Evolutionary conservation across 176 grass and related monocot genomes (phyloP).

Genomic region (Coix lacrymajobi): DNA sequence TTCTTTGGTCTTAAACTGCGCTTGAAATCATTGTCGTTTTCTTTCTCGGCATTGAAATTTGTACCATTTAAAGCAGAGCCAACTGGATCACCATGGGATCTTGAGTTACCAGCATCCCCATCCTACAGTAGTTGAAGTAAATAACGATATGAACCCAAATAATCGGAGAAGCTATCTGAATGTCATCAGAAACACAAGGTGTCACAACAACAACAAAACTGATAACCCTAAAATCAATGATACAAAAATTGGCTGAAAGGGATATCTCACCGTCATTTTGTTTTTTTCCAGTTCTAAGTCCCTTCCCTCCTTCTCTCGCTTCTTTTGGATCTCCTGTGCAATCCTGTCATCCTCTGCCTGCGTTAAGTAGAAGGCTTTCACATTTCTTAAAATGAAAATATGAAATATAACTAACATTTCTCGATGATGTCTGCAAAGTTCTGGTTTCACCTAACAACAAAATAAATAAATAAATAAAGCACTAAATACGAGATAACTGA

Average conservation of each 20-base stretch:
- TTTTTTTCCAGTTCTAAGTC: slow-evolving; percentile 56
- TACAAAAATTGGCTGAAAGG: slow-evolving; percentile 21
- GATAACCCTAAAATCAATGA: slow-evolving; percentile 12
- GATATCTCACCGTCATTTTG: slow-evolving; percentile 53
- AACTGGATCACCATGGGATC: slow-evolving; percentile 40
- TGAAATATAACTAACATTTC: not conserved
- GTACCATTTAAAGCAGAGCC: slow-evolving; percentile 36
- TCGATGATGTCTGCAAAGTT: not conserved
- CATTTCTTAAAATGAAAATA: not conserved
- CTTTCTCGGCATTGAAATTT: slow-evolving; percentile 24
- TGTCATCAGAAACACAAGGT: slow-evolving; percentile 73
- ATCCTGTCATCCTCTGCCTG: slow-evolving; percentile 84
- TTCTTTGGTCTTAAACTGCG: slow-evolving; percentile 38
- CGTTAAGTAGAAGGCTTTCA: not conserved
- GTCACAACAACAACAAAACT: slow-evolving; percentile 41
- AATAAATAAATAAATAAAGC: not conserved
- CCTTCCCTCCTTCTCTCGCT: slow-evolving; percentile 73
- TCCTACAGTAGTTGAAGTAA: slow-evolving; percentile 99
- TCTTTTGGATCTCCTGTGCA: slow-evolving; percentile 86
- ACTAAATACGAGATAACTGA: not conserved
- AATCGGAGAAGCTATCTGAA: slow-evolving; percentile 98
- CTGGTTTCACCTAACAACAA: not conserved
- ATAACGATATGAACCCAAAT: slow-evolving; percentile 89
- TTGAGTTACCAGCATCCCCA: slow-evolving; percentile 49
- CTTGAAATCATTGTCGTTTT: slow-evolving; percentile 41